Base-by-base conservation (phyloP, 2,329 filamentous ascomycete species). In the Xylariaceae sp. region DNA sequence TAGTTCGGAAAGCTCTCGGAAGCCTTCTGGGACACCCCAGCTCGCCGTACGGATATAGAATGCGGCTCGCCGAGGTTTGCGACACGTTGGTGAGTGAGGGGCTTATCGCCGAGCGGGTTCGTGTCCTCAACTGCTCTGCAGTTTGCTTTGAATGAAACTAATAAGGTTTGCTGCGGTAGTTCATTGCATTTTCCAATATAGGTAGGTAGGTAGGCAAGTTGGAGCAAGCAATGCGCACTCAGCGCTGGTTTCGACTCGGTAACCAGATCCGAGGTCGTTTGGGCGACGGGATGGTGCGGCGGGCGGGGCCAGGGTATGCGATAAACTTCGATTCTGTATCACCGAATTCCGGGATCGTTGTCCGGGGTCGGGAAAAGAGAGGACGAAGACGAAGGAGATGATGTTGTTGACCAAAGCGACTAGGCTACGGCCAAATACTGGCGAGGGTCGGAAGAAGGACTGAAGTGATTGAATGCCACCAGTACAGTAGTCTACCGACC, bases 361-460 rank as follows among this genome's bases (percentile, higher is more conserved):
- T 21, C 39, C 17, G 23, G 36, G 45, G 26, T 28, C n/a, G n/a
- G n/a, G n/a, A n/a, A n/a, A 28, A 24, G 17, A 37, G 40, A 21
- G 19, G 17, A 6, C 28, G n/a, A n/a, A n/a, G 33, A 41, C 16
- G 45, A 58, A 26, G 43, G 26, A 49, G 45, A 44, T 39, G 31
- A 43, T 36, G 43, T 23, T n/a, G n/a, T 37, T 8, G 50, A 54
- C 24, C 24, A 29, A 41, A 45, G 29, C 39, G 33, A 54, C 50
- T 58, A 33, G 56, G 56, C 50, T 50, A 50, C 29, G 50, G 49
- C 49, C 49, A 49, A 49, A 58, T 53, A 29, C 54, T 44, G 55
- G 55, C 55, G 49, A 54, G n/a, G 36, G 19, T 36, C 28, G 36
- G 43, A 47, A 56, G 53, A 31, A 53, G 39, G 45, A 37, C 50